Percentiles rank a stretch among this genome's conserved stretches.
These are phyloP conservation scores for Podosphaera fusca DNA, from an alignment of 2,329 filamentous ascomycete species.

Conservation along the genomic window DNA sequence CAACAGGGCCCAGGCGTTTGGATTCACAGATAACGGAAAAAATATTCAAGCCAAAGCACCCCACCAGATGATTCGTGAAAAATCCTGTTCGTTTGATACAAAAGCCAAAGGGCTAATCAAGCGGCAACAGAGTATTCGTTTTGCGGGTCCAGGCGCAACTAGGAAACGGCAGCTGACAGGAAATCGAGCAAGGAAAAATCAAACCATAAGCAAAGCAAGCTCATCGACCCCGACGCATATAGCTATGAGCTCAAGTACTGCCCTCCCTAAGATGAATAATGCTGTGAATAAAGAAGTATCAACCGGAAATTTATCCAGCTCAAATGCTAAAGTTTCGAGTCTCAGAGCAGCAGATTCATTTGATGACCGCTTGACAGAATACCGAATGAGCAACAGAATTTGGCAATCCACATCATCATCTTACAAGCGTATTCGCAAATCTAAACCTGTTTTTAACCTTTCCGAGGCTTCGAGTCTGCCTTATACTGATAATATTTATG, in stretches of 20 bases:
- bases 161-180: conserved; percentile 9
- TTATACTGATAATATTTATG: conserved; percentile 14
- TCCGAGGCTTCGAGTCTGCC: conserved; percentile 10
- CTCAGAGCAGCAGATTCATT: conserved; percentile 18
- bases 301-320: conserved; percentile 11
- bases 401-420: conserved; percentile 24
- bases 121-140: conserved; percentile 32
- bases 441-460: conserved; percentile 28
- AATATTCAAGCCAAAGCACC: not conserved
- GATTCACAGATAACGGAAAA: conserved; percentile 12
- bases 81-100: conserved; percentile 2
- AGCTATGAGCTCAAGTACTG: conserved; percentile 12
- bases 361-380: conserved; percentile 23
- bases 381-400: conserved; percentile 27
- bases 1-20: conserved; percentile 24
- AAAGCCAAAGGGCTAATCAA: conserved; percentile 12
- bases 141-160: conserved; percentile 14
- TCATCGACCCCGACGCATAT: conserved; percentile 9
- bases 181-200: conserved; percentile 7
- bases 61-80: not conserved
- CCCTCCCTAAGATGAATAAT: conserved; percentile 12
- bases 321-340: conserved; percentile 11
- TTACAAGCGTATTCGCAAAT: conserved; percentile 27
- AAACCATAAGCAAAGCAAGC: conserved; percentile 6
- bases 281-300: conserved; percentile 15